Base-by-base conservation (phyloP, 2,329 filamentous ascomycete species). In the Chaetomiaceae sp. region DNA sequence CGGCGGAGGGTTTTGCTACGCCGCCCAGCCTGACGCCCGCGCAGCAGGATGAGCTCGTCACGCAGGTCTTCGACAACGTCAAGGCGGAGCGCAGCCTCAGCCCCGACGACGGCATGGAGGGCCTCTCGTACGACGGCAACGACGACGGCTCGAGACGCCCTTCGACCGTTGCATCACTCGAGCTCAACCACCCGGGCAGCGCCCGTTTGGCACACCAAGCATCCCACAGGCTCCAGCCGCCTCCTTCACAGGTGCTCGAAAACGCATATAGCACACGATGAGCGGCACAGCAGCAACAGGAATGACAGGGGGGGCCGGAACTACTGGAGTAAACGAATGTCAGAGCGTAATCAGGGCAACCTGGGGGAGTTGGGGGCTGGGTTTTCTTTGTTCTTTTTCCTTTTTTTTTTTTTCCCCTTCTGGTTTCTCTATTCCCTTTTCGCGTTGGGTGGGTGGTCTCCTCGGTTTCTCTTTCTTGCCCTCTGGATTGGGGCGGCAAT, bases 161-260 rank as follows among this genome's bases (percentile, higher is more conserved):
- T 3, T 44, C 44, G 17, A 25, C 38, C 6, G 33, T 33, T 1
- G n/a, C 47, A 16, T 14, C 42, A 5, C 48, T 10, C 30, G 42
- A 57, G 25, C 43, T 55, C 17, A 51, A 49, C 38, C 60, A 60
- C 23, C 66, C 63, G 30, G 44, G 47, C 35, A 69, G 68, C 56
- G 63, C 64, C 38, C 62, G 65, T 5, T 64, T 71, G 16, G 69
- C 68, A 3, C 66, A 66, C 39, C 68, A 70, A 38, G 66, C 66
- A 0, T 70, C 68, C 51, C 63, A 69, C 50, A 55, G 69, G 55
- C 55, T 61, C 41, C 57, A 58, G 23, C 53, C 41, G 17, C 39
- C 48, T 19, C 4, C 21, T 5, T 37, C 39, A 16, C 40, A 49
- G 10, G 25, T 37, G 17, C 16, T 39, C 17, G 37, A 31, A n/a